phyloP scores from a whole-genome alignment of 495 filamentous ascomycete species.

The Haplographium delicatum region DNA sequence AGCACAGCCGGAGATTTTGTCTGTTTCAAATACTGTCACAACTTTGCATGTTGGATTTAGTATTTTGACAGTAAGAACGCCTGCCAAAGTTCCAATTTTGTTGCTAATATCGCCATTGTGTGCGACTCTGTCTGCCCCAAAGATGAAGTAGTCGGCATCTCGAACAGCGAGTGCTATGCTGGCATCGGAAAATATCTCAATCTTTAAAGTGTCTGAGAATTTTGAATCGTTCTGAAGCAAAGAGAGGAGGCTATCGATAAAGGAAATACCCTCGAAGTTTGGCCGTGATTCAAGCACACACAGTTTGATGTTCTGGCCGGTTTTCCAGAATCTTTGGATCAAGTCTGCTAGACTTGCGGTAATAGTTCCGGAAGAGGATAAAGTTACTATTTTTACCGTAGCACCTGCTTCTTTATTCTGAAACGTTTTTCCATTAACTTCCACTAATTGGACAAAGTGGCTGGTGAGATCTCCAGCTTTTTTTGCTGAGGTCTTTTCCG shows the following conservation, averaged over 20 bases:
- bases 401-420: neutral
- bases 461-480: slow-evolving; percentile 27
- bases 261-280: slow-evolving; percentile 55
- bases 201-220: slow-evolving; percentile 21
- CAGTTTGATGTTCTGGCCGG: slow-evolving; percentile 40
- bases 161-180: slow-evolving; percentile 46
- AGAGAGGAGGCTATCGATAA: slow-evolving; percentile 43
- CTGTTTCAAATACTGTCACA: slow-evolving; percentile 50
- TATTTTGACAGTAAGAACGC: slow-evolving; percentile 44
- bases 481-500: neutral
- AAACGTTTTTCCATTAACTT: no score
- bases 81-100: slow-evolving; percentile 59
- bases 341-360: slow-evolving; percentile 27
- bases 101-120: slow-evolving; percentile 54
- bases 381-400: slow-evolving; percentile 44
- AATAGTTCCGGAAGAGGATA: slow-evolving; percentile 60
- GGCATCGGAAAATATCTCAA: slow-evolving; percentile 58
- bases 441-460: slow-evolving; percentile 31
- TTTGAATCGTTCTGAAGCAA: slow-evolving; percentile 24
- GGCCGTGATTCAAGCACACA: slow-evolving; percentile 62
- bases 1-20: slow-evolving; percentile 51
- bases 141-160: slow-evolving; percentile 46
- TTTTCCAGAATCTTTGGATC: neutral
- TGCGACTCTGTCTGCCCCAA: slow-evolving; percentile 61
- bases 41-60: slow-evolving; percentile 39